Percentiles rank a stretch among this genome's conserved stretches.
Conservation (phyloP, 495 filamentous ascomycete species). For the Penicillium tannophilum region DNA sequence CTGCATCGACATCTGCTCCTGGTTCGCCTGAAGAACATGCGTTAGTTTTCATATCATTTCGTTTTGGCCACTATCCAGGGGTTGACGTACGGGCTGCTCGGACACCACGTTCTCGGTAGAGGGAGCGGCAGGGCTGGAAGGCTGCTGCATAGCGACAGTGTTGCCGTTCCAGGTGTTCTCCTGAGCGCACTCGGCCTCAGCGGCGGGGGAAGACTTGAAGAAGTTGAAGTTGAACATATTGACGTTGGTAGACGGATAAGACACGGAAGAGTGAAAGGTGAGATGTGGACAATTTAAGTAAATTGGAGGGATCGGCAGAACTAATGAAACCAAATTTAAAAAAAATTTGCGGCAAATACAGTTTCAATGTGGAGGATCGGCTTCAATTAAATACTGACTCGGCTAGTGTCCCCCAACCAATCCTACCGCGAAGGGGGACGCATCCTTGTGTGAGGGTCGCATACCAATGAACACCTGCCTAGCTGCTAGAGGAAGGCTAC, state of each 20-base stretch:
- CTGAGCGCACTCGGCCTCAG: conserved; percentile 23
- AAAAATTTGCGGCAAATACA: conserved; percentile 5
- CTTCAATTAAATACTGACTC: conserved; percentile 9
- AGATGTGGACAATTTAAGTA: conserved; percentile 16
- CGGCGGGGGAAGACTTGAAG: conserved; percentile 39
- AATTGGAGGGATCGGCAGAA: conserved; percentile 13
- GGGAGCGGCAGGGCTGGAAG: conserved; percentile 39
- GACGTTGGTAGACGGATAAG: neutral
- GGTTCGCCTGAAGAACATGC: conserved; percentile 23
- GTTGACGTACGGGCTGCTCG: conserved; percentile 41
- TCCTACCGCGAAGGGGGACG: conserved; percentile 2
- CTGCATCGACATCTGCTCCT: conserved; percentile 46
- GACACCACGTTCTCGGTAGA: conserved; percentile 32
- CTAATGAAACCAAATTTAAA: conserved; percentile 6
- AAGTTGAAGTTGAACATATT: conserved; percentile 29
- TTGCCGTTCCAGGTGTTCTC: conserved; percentile 38
- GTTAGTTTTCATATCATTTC: conserved; percentile 13
- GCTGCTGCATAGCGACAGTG: conserved; percentile 46
- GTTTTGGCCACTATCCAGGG: neutral
- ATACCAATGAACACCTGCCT: neutral
- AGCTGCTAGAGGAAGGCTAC: neutral
- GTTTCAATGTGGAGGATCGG: conserved; percentile 27
- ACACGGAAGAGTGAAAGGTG: neutral
- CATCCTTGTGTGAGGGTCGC: neutral
- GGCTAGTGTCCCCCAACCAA: conserved; percentile 12